phyloP scores from a whole-genome alignment of 139 green algal genomes.

The Trebouxia sp. region DNA sequence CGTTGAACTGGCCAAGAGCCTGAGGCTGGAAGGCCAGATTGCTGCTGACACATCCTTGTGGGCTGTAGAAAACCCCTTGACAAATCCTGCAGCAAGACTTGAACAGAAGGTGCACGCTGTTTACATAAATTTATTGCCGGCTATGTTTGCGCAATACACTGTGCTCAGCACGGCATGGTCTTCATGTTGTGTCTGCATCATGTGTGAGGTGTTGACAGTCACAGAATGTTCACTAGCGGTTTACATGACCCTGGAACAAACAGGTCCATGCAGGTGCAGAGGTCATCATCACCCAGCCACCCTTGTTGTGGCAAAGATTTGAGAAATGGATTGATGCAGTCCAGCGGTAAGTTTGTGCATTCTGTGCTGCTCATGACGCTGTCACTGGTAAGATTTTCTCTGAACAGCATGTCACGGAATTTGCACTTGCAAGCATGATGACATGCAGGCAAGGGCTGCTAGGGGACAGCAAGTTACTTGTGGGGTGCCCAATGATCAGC shows the following conservation, averaged over 20 bases:
- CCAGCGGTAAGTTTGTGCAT: slow-evolving; percentile 29
- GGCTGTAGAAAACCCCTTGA: slow-evolving; percentile 77
- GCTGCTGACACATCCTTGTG: slow-evolving; percentile 53
- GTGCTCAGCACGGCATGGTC: no score
- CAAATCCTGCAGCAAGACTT: slow-evolving; percentile 37
- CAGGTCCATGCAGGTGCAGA: slow-evolving; percentile 56
- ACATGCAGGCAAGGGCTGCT: slow-evolving; percentile 23
- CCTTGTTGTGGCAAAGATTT: slow-evolving; percentile 58
- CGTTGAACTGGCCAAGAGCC: slow-evolving; percentile 42
- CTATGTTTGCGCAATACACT: neutral
- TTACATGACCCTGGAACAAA: neutral
- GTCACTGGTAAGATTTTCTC: no score
- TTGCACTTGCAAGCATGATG: neutral
- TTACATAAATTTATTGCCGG: neutral
- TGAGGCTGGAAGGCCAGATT: slow-evolving; percentile 47
- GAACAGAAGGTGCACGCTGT: slow-evolving; percentile 46
- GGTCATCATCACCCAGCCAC: slow-evolving; percentile 76
- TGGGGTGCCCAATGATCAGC: slow-evolving; percentile 64
- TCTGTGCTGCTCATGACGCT: no score
- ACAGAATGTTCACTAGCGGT: no score
- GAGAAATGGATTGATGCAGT: slow-evolving; percentile 58
- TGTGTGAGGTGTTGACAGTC: no score
- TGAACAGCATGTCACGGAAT: neutral
- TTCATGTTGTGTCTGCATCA: no score
- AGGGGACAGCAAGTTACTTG: slow-evolving; percentile 42